Evolutionary conservation across 2,329 filamentous ascomycete species (phyloP), one percentile per base, ranked within the genome.

Genomic region (Xylariales sp.): DNA sequence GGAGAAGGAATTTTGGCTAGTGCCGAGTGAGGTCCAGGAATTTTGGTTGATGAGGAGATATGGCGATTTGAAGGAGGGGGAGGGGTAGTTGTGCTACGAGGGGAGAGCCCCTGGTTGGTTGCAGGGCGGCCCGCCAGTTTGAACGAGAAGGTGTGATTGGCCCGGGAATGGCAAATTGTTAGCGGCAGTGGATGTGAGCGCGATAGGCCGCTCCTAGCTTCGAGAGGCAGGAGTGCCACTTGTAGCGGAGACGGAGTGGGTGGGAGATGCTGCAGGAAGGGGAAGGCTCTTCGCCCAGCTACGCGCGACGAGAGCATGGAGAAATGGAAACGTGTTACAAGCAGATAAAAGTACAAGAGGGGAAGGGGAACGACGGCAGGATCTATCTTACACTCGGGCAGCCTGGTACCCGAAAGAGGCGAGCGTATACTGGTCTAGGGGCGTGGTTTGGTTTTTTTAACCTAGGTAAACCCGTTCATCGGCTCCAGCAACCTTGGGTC

Each of bases 31-130:
- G 28, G 30, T 32, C 34, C 37, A 46, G 32, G 41, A 40, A 45
- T 38, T 38, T 33, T 34, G 40, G 32, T 20, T 16, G 33, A 30
- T 59, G 53, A 54, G 40, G 34, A 38, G 25, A 37, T 41, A 49
- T 38, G 48, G 41, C n/a, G n/a, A n/a, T n/a, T n/a, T n/a, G 17
- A 55, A 46, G 36, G 55, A 41, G 28, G 50, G 34, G 43, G 39
- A 44, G 41, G 37, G 40, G 44, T 37, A 40, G 27, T 29, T 13
- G n/a, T 29, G 6, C 19, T n/a, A 16, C 29, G 11, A 17, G 20
- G 31, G 31, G 20, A 17, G 13, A 19, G 21, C 17, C 19, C 29
- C 21, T 17, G 29, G 29, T 28, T 33, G 37, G n/a, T n/a, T n/a
- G 29, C 37, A 33, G 37, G 28, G 21, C 25, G 37, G 29, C 29